These are phyloP conservation scores for Colletotrichum sp. DNA, from an alignment of 2,329 filamentous ascomycete genomes.

Conservation along the genomic window DNA sequence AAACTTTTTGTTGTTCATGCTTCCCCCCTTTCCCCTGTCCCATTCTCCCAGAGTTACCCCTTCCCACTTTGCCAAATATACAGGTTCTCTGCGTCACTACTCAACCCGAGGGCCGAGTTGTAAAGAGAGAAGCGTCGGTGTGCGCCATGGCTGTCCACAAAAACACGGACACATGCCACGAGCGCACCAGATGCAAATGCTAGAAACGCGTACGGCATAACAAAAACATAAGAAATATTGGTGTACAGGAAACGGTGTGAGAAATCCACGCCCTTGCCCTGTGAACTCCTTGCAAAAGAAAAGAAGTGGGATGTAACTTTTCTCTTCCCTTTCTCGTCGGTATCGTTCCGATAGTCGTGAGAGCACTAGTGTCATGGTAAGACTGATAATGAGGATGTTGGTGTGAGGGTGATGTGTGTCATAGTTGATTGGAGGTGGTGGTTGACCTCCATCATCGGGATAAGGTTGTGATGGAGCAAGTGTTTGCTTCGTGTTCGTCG, in stretches of 20 bases:
- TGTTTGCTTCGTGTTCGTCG: background rate
- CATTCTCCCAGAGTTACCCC: background rate
- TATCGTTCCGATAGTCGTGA: background rate
- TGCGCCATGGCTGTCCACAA: background rate
- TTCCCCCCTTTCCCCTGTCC: constrained; percentile 12
- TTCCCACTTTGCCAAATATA: constrained; percentile 15
- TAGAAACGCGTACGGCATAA: constrained; percentile 5
- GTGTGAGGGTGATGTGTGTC: background rate
- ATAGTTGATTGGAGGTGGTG: background rate
- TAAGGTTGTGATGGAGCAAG: background rate
- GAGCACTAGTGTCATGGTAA: background rate
- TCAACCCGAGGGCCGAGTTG: background rate
- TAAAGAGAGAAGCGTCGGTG: constrained; percentile 1
- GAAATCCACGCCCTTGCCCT: constrained; percentile 12
- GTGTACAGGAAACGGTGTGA: constrained; percentile 19
- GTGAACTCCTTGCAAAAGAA: constrained; percentile 11
- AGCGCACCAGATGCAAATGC: constrained; percentile 15
- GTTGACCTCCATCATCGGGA: background rate
- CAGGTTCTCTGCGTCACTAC: background rate
- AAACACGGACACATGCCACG: background rate
- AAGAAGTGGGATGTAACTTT: background rate
- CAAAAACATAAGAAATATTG: constrained; percentile 6
- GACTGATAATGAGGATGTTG: background rate
- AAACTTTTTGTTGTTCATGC: constrained; percentile 20
- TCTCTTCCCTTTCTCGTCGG: constrained; percentile 2